A percentile compares a stretch with the other conserved stretches of the same genome.
Evolutionary conservation across 2,329 filamentous ascomycete species (phyloP).

Genomic region (Fusarium virguliforme): DNA sequence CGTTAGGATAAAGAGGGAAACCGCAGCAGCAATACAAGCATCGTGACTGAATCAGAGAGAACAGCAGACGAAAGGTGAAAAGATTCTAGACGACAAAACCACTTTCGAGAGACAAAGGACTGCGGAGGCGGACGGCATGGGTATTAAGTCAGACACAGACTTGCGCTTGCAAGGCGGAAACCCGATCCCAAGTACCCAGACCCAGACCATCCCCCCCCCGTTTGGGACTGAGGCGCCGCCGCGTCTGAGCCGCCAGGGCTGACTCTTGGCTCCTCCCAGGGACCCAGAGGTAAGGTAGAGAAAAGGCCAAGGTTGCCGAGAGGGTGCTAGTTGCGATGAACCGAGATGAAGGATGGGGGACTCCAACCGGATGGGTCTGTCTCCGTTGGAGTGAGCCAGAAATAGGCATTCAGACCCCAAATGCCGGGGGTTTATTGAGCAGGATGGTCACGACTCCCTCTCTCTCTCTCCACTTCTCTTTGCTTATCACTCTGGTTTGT

Average conservation of each 20-base stretch:
- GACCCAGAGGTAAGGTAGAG: conserved; percentile 23
- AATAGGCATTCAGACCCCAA: conserved; percentile 34
- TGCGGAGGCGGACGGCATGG: conserved; percentile 21
- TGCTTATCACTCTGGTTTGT: neutral
- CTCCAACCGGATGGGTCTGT: conserved; percentile 8
- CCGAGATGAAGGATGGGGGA: conserved; percentile 43
- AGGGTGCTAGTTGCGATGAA: conserved; percentile 25
- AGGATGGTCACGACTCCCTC: conserved; percentile 9
- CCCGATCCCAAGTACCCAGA: conserved; percentile 15
- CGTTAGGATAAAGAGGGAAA: conserved; percentile 11
- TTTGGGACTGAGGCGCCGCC: conserved; percentile 23
- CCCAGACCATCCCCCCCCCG: conserved; percentile 20
- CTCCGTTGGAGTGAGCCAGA: conserved; percentile 26
- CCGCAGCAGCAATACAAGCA: conserved; percentile 2
- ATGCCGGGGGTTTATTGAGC: neutral
- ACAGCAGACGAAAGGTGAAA: neutral
- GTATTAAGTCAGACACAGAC: conserved; percentile 14
- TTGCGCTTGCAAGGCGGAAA: conserved; percentile 33
- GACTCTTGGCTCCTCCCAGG: conserved; percentile 33
- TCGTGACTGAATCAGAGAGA: conserved; percentile 30
- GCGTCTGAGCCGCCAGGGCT: conserved; percentile 36
- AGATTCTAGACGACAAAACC: conserved; percentile 8
- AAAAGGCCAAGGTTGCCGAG: conserved; percentile 4
- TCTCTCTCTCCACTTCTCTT: conserved; percentile 9
- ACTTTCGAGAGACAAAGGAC: conserved; percentile 7